Evolutionary conservation across 176 grass and related monocot genomes (phyloP).

Genomic region (Dendrocalamus sinicus): DNA sequence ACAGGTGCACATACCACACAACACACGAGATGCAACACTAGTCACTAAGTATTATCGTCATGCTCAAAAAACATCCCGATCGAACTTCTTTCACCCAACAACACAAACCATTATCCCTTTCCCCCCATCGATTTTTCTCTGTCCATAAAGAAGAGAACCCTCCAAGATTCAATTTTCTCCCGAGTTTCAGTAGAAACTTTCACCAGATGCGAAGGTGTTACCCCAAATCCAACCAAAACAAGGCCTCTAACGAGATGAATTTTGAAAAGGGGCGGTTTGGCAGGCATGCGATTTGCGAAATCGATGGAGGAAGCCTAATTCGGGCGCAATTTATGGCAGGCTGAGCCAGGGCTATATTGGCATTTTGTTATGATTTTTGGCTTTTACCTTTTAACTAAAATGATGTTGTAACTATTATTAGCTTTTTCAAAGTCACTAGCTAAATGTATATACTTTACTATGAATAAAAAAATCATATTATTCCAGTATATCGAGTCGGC

Average conservation of each 20-base stretch:
- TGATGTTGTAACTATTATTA: too few species aligned
- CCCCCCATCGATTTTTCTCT: background rate
- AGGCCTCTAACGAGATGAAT: constrained; percentile 15
- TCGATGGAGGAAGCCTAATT: background rate
- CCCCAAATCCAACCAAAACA: background rate
- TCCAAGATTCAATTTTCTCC: background rate
- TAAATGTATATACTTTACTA: too few species aligned
- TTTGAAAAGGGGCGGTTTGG: background rate
- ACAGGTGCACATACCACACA: background rate
- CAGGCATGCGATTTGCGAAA: background rate
- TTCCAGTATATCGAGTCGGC: too few species aligned
- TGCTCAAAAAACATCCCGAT: background rate
- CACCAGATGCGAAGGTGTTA: background rate
- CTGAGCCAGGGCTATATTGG: too few species aligned
- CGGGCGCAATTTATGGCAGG: background rate
- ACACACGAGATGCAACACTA: background rate
- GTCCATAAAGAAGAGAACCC: background rate
- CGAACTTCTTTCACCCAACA: background rate
- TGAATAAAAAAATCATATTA: too few species aligned
- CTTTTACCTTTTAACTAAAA: too few species aligned
- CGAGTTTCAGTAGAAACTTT: background rate
- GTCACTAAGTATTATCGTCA: background rate
- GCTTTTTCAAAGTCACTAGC: too few species aligned
- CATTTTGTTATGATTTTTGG: too few species aligned
- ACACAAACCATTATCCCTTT: background rate